Evolutionary conservation across 2,329 filamentous ascomycete genomes (phyloP).

Genomic region (Mollisiaceae sp.): DNA sequence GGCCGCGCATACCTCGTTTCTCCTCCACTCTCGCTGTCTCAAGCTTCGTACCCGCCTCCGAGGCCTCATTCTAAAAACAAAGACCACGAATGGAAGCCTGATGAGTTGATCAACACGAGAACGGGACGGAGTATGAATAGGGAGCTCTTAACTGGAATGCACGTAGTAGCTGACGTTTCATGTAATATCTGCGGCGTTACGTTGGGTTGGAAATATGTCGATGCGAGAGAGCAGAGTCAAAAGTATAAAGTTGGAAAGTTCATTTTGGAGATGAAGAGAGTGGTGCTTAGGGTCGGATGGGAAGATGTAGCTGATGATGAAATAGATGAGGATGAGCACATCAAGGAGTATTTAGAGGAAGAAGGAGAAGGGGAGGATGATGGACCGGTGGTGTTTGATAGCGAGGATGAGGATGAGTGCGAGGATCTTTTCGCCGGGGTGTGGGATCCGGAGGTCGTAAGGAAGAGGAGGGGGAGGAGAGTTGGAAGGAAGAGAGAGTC

Average conservation of each 20-base stretch:
- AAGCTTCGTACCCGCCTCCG: constrained; percentile 21
- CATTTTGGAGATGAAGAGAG: constrained; percentile 66
- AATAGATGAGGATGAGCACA: constrained; percentile 20
- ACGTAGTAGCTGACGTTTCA: constrained; percentile 67
- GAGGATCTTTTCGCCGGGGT: constrained; percentile 67
- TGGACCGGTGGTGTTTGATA: constrained; percentile 60
- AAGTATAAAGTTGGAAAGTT: constrained; percentile 73
- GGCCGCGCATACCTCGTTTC: constrained; percentile 67
- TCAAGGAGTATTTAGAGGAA: constrained; percentile 57
- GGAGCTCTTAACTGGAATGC: constrained; percentile 65
- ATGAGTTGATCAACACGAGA: constrained; percentile 58
- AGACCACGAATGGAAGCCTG: constrained; percentile 19
- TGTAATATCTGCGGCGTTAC: constrained; percentile 61
- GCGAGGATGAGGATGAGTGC: constrained; percentile 69
- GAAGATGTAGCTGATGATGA: constrained; percentile 48
- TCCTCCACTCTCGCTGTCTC: constrained; percentile 38
- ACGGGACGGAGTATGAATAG: constrained; percentile 60
- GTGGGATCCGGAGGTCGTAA: constrained; percentile 58
- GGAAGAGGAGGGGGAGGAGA: constrained; percentile 38
- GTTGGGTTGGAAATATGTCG: constrained; percentile 72
- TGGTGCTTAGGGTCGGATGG: constrained; percentile 59
- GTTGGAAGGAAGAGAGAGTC: constrained; percentile 27
- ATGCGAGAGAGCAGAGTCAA: constrained; percentile 63
- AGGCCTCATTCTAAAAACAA: constrained; percentile 16
- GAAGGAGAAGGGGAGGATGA: constrained; percentile 62